Evolutionary conservation across 23 red algal genomes (phyloP).

Genomic region (Gracilariopsis chorda): DNA sequence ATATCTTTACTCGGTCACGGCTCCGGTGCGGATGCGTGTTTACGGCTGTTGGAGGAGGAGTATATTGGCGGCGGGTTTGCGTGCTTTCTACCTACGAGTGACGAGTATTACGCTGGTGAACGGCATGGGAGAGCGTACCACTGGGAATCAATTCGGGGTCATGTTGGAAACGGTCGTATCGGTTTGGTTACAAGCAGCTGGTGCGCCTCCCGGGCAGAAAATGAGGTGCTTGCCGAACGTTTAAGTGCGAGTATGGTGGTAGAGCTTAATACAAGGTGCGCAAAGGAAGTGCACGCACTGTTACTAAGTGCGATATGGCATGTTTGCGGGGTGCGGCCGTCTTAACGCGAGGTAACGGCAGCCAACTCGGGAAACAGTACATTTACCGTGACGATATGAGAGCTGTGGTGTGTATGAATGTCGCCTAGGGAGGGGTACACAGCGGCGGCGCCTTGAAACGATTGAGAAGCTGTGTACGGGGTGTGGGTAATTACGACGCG

Average conservation of each 20-base stretch:
- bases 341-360: not conserved
- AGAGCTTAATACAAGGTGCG: no score
- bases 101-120: conserved; percentile 32
- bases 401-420: not conserved
- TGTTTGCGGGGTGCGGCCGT: no score
- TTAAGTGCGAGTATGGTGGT: not conserved
- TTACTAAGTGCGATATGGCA: no score
- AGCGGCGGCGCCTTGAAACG: conserved; percentile 73
- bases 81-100: not conserved
- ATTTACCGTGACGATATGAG: conserved; percentile 36
- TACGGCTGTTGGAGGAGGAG: not conserved
- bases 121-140: conserved; percentile 3
- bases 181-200: not conserved
- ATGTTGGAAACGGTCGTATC: not conserved
- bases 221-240: not conserved
- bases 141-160: not conserved
- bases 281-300: no score
- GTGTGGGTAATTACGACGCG: conserved; percentile 88
- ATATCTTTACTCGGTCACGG: not conserved
- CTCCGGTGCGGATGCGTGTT: conserved; percentile 31
- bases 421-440: conserved; percentile 66
- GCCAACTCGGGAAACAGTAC: conserved; percentile 50
- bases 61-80: not conserved
- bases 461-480: conserved; percentile 65
- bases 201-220: not conserved